Evolutionary conservation across 179 eudicot species (phyloP).

Genomic region (Heliamphora pulchella): DNA sequence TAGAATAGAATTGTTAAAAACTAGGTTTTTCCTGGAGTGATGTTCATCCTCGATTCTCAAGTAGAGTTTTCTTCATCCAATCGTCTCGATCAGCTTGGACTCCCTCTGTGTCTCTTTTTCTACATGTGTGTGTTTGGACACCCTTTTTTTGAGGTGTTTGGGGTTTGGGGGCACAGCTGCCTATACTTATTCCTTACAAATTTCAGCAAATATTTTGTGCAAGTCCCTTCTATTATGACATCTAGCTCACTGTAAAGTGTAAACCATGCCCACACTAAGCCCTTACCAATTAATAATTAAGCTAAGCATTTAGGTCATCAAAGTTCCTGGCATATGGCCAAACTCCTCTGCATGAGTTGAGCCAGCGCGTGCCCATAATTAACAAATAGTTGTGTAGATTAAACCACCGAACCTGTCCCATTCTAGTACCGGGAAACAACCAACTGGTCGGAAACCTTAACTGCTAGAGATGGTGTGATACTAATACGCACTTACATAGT

Average conservation of each 20-base stretch:
- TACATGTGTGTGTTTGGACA: background rate
- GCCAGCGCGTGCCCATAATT: background rate
- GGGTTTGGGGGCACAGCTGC: background rate
- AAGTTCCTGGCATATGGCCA: background rate
- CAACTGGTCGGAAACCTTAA: background rate
- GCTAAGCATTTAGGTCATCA: background rate
- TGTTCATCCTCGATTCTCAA: background rate
- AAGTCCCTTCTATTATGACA: background rate
- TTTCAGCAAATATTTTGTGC: background rate
- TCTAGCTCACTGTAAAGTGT: conserved; percentile 3
- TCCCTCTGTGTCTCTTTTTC: background rate
- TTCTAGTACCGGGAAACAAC: background rate
- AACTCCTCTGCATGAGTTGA: background rate
- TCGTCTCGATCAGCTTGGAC: background rate
- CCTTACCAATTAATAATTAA: background rate
- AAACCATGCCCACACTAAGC: background rate
- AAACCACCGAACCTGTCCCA: background rate
- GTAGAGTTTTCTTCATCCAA: background rate
- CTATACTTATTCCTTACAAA: background rate
- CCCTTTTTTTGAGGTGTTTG: background rate
- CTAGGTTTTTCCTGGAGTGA: background rate
- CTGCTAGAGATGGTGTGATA: background rate
- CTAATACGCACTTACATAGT: background rate
- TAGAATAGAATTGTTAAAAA: background rate
- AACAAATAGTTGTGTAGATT: background rate